Percentiles rank a stretch among this genome's conserved stretches.
Conservation (phyloP, 2,329 filamentous ascomycete species). For the Clarireedia homoeocarpa region DNA sequence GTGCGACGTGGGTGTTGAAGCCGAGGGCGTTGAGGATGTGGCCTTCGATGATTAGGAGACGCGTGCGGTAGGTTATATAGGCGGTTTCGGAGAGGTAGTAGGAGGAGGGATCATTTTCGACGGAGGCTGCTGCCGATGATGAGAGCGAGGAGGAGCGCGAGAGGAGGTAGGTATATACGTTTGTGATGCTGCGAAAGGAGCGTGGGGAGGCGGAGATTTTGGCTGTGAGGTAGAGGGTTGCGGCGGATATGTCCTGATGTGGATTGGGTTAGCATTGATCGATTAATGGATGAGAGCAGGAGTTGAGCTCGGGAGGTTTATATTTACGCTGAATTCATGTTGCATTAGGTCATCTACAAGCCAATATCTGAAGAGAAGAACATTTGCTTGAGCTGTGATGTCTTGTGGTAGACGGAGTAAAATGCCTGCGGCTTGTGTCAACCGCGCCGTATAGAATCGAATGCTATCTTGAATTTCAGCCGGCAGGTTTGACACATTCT, state of each 20-base stretch:
- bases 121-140: neutral
- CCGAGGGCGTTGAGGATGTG: constrained; percentile 67
- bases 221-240: constrained; percentile 69
- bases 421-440: constrained; percentile 72
- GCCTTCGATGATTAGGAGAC: constrained; percentile 67
- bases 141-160: constrained; percentile 44
- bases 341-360: constrained; percentile 45
- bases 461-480: constrained; percentile 63
- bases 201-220: constrained; percentile 75
- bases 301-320: neutral
- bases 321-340: constrained; percentile 42
- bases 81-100: constrained; percentile 68
- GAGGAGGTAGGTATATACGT: constrained; percentile 75
- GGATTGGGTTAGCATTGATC: no score
- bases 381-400: constrained; percentile 75
- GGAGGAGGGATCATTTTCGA: constrained; percentile 35
- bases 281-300: no score
- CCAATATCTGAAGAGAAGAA: constrained; percentile 78
- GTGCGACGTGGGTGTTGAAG: constrained; percentile 76
- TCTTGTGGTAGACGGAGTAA: constrained; percentile 80
- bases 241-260: constrained; percentile 69
- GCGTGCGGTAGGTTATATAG: constrained; percentile 57
- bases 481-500: constrained; percentile 51
- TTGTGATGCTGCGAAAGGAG: constrained; percentile 71
- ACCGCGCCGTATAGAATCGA: constrained; percentile 61